Evolutionary conservation across 202 grass and related monocot genomes (phyloP).

Genomic region (Carex sylvatica): DNA sequence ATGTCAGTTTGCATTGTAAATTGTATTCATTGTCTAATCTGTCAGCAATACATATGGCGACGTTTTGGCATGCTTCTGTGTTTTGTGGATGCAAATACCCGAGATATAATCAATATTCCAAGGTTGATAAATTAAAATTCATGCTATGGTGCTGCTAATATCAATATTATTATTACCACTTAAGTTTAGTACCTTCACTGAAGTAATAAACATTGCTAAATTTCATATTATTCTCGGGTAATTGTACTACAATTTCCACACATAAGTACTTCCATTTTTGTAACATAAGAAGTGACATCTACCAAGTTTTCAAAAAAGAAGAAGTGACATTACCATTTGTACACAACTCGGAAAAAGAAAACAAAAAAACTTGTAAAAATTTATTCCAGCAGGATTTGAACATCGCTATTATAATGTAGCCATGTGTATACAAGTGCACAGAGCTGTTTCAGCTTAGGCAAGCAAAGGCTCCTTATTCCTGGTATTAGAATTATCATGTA

Average conservation of each 20-base stretch:
- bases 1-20: neutral
- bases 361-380: no score
- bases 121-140: neutral
- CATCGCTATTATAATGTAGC: neutral
- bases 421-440: neutral
- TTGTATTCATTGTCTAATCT: slow-evolving; percentile 2
- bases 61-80: neutral
- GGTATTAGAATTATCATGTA: neutral
- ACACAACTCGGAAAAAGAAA: neutral
- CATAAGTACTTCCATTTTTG: neutral
- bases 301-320: no score
- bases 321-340: neutral
- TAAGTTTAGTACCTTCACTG: neutral
- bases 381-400: neutral
- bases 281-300: neutral
- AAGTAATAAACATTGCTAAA: neutral
- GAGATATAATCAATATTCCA: neutral
- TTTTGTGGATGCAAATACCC: neutral
- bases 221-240: neutral
- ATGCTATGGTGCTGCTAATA: neutral
- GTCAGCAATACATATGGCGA: neutral
- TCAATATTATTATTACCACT: neutral
- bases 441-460: slow-evolving; percentile 1
- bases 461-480: neutral
- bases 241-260: neutral